Base-by-base conservation (phyloP, 2,329 filamentous ascomycete genomes). In the Aspergillus piperis region DNA sequence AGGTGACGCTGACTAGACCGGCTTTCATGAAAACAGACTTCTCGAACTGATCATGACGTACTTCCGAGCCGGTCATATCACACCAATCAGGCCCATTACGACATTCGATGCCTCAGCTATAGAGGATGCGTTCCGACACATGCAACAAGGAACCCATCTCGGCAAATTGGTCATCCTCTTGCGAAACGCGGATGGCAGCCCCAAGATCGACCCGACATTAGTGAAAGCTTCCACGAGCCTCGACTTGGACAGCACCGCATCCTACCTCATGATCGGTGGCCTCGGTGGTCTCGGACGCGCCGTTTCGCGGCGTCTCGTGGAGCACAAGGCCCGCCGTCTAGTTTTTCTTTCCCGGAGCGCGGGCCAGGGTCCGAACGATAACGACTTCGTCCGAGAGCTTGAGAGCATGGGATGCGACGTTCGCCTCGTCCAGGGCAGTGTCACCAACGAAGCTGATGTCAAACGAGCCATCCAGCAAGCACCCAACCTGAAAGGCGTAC, bases 241-340 rank as follows among this genome's bases (percentile, higher is more conserved):
- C 32, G 27, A 38, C 8, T 39, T 53, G 11, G 32, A 53, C 13
- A 41, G 32, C 32, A n/a, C 21, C 19, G 51, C 36, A 5, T 57
- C 47, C 3, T 68, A 67, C 32, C 56, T 68, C 6, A 36, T 68
- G 4, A 39, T 64, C 1, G 67, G 64, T 4, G 64, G 66, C 0
- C 39, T 64, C 3, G 65, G 63, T 1, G 67, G 67, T 4, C 15
- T 69, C 0, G 66, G 66, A 19, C 57, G 63, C 2, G 53, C 54
- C 8, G 17, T 69, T 5, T 51, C 61, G 0, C 47, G 25, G 3
- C 62, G 65, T 52, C 63, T 69, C 62, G 62, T 65, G 4, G 56
- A 60, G 6, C 25, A 57, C 2, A 65, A 65, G 5, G 67, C 66
- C 15, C 54, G 57, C 13, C 44, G 60, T 8, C 27, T 68, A 2